Evolutionary conservation across 768 basidiomycete genomes (phyloP), one percentile per base, ranked within the genome.

Genomic region (Pholiota microspora): DNA sequence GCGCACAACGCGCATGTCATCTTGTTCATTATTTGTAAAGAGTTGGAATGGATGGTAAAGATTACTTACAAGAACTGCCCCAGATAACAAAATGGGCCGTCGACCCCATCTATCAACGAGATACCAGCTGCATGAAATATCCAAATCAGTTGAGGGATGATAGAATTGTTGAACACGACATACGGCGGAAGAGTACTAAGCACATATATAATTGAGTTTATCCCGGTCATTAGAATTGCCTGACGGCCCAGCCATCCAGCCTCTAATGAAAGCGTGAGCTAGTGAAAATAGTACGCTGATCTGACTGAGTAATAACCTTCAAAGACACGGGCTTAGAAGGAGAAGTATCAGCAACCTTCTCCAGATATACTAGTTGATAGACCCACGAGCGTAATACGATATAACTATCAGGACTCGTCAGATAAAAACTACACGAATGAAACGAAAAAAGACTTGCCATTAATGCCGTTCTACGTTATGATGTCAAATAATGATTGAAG

Each of bases 161-260:
- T 18, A 13, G 12, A 47, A 16, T 46, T 7, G 21, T 7, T 8
- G 21, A 25, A n/a, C 23, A 16, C 7, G 18, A 69, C 88, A 55
- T 58, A 93, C 88, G 94, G 87, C 4, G 92, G 91, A 36, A 95
- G 70, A 2, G 92, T 91, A 64, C 86, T 88, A 7, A 88, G 71
- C 18, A 92, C 64, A 59, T 93, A 93, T 54, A 93, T 86, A 48
- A 90, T 75, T 5, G 88, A 83, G 62, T 97, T 98, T 64, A 97
- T 89, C 1, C 94, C 95, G 7, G 94, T 92, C 95, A 98, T 98
- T 21, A 98, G 76, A 57, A 98, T 83, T 9, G 95, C 95, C 63
- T 95, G 85, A 36, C 95, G 81, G 9, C 94, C 95, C 46, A 94
- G 78, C 93, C 94, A 98, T 54, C 95, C 94, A 51, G 94, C 95